Evolutionary conservation across 2,329 filamentous ascomycete genomes (phyloP), one percentile per base, ranked within the genome.

Genomic region (Bipolaris sorokiniana): DNA sequence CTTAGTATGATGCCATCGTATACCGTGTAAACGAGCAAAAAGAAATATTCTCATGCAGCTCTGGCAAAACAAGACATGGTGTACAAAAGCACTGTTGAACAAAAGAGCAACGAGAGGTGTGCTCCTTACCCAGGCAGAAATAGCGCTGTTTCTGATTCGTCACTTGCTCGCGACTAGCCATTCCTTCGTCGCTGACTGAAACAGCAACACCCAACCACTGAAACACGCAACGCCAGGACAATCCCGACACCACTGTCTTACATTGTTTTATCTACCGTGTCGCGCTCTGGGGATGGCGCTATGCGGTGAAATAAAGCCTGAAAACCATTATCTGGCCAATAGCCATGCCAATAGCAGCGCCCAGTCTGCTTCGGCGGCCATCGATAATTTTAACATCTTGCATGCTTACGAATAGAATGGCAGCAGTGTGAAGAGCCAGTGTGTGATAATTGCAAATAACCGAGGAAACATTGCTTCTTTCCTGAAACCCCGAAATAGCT

Each of bases 211-310:
- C 37, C 38, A 46, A 22, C 34, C 41, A 49, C 64, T 66, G 65
- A 68, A 68, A 68, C 65, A 55, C 58, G 48, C 46, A 61, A 67
- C 57, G 63, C 59, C 57, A 58, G 57, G 58, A 67, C 56, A 48
- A 42, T 47, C 61, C 64, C 63, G 59, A 61, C 65, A 68, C 67
- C 62, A 69, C 51, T 57, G 67, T 69, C 62, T 65, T 61, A 48
- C 41, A 38, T 23, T 47, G 53, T 59, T 59, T 64, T 57, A 48
- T 60, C 59, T 37, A 33, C 28, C 33, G 49, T 54, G 42, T 22
- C 48, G 18, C 23, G 22, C 28, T 18, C 38, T 48, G 55, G 61
- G 54, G 59, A 54, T 51, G 51, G 31, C 26, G 41, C 49, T 38
- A 44, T 20, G 22, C 28, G 26, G 20, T 34, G 9, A 23, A 34